Evolutionary conservation across 768 basidiomycete species (phyloP).

Genomic region (Podaxis sp.): DNA sequence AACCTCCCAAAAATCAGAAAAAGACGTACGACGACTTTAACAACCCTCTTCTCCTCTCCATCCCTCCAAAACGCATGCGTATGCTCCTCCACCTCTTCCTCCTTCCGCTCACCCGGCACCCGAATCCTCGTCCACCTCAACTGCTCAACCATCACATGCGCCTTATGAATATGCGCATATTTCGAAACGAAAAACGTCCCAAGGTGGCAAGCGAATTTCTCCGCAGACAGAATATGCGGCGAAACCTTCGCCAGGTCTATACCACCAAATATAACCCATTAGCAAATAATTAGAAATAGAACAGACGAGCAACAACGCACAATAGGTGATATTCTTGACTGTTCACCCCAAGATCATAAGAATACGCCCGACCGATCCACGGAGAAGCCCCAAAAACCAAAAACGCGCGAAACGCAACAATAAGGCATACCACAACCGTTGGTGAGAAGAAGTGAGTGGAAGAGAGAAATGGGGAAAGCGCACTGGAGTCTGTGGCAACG

Average conservation of each 20-base stretch:
- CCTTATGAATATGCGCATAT: constrained; percentile 72
- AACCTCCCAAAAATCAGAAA: not conserved
- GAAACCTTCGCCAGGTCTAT: constrained; percentile 87
- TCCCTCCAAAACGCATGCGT: constrained; percentile 82
- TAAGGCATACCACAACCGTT: not conserved
- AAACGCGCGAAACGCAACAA: not conserved
- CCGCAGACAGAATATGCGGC: constrained; percentile 78
- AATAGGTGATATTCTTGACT: constrained; percentile 72
- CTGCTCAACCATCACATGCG: constrained; percentile 68
- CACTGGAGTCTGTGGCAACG: constrained; percentile 90
- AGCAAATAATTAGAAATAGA: not conserved
- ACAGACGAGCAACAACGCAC: constrained; percentile 24
- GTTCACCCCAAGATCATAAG: constrained; percentile 2
- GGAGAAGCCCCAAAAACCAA: not conserved
- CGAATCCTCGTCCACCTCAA: constrained; percentile 82
- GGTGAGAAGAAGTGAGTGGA: not conserved
- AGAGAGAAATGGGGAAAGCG: constrained; percentile 22
- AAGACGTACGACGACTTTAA: constrained; percentile 49
- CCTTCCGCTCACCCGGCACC: constrained; percentile 29
- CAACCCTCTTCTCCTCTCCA: constrained; percentile 82
- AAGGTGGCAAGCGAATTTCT: constrained; percentile 84
- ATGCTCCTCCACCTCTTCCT: constrained; percentile 39
- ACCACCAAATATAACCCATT: not conserved
- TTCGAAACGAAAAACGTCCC: constrained; percentile 78
- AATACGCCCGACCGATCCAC: not conserved